Conservation (phyloP, 495 filamentous ascomycete species). For the Podospora pseudocomata region DNA sequence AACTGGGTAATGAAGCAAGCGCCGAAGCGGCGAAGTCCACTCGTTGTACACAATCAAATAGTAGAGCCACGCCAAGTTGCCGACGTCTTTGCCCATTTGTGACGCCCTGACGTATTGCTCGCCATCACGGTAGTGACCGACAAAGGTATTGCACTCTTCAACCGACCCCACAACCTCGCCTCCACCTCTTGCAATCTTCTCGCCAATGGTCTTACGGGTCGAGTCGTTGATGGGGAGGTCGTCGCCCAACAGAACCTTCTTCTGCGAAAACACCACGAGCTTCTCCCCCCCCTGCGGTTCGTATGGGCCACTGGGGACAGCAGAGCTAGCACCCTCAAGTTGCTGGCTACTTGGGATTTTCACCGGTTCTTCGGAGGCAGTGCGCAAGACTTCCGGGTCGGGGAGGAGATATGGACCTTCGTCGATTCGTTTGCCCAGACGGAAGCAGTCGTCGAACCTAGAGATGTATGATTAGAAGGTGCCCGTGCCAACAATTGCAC, state of each 20-base stretch:
- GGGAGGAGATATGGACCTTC: slow-evolving; percentile 85
- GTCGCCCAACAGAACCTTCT: slow-evolving; percentile 60
- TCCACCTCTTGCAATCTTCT: slow-evolving; percentile 63
- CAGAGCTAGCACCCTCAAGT: slow-evolving; percentile 70
- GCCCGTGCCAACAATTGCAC: neutral
- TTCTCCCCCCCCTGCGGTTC: slow-evolving; percentile 32
- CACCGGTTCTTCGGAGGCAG: slow-evolving; percentile 52
- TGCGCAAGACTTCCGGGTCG: slow-evolving; percentile 71
- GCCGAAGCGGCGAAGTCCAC: slow-evolving; percentile 76
- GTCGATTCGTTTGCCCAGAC: slow-evolving; percentile 80
- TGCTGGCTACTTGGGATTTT: slow-evolving; percentile 53
- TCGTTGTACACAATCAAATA: slow-evolving; percentile 81
- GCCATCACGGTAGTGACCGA: slow-evolving; percentile 85
- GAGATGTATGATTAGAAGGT: neutral
- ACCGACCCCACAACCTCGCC: slow-evolving; percentile 64
- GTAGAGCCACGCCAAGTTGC: slow-evolving; percentile 91
- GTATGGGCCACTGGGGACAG: slow-evolving; percentile 52
- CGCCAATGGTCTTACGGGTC: slow-evolving; percentile 62
- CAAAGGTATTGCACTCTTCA: slow-evolving; percentile 71
- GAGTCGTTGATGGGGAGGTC: slow-evolving; percentile 69
- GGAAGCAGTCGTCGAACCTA: slow-evolving; percentile 96
- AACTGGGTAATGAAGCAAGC: slow-evolving; percentile 86
- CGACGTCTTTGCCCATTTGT: slow-evolving; percentile 71
- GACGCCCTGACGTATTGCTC: slow-evolving; percentile 72
- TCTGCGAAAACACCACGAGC: slow-evolving; percentile 62